Evolutionary conservation across 495 filamentous ascomycete genomes (phyloP), one percentile per base, ranked within the genome.

Genomic region (Neurospora sp.): DNA sequence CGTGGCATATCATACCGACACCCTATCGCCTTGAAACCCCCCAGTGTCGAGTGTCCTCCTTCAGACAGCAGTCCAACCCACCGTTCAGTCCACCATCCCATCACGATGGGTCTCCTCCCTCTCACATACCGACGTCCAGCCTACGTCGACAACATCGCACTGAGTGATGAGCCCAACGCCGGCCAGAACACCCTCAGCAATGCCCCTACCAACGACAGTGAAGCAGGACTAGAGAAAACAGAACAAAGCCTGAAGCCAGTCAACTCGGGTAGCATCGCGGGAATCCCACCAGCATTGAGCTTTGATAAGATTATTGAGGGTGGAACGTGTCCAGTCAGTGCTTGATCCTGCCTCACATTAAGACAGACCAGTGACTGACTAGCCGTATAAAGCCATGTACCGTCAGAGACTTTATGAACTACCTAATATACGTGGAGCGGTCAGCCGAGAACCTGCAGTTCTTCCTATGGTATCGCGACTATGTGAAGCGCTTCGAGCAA

Each of bases 361-460:
- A 18, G 38, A 37, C 40, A 11, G 3, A 74, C 16, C 18, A 66
- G 70, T 14, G 10, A 31, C 39, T 70, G 38, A 71, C 39, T 44
- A 73, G 39, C 12, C 18, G 23, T n/a, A 8, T 41, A 12, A 74
- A 94, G 92, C 92, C 92, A 37, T 89, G 89, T 78, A 93, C 92
- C 0, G 77, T 86, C 38, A 87, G 91, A 38, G 92, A 94, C 75
- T 94, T 94, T 78, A 92, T 93, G 89, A 91, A 92, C 81, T 94
- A 93, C 77, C 84, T 93, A 59, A 84, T 89, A 71, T 92, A 93
- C 79, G 86, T 94, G 70, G 92, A 93, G 77, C 88, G 89, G 42
- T 80, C 89, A 14, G 89, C 92, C 69, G 92, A 94, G 81, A 93
- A 93, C 79, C 85, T 94, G 39, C 92, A 94, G 79, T 94, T 94